Conservation (phyloP, 164 flowering plant species). For the Liquidambar formosana region DNA sequence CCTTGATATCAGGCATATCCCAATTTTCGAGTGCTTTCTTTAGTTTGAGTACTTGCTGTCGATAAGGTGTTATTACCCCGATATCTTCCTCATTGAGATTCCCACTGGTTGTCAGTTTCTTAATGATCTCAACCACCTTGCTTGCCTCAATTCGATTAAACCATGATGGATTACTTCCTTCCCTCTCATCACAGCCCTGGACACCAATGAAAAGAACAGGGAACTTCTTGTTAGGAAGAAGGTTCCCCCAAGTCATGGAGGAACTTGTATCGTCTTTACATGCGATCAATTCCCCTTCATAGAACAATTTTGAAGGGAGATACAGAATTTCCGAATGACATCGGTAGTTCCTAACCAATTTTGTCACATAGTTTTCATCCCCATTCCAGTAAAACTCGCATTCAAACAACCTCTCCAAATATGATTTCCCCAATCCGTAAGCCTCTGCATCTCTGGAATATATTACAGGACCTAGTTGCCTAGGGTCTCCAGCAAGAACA, state of each 20-base stretch:
- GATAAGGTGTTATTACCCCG: conserved; percentile 91
- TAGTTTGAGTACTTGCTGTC: conserved; percentile 83
- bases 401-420: conserved; percentile 74
- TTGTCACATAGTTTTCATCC: conserved; percentile 63
- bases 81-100: conserved; percentile 56
- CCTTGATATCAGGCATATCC: conserved; percentile 55
- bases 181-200: conserved; percentile 96
- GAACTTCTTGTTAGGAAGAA: conserved; percentile 70
- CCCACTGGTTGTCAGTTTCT: conserved; percentile 32
- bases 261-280: conserved; percentile 49
- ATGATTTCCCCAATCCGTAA: conserved; percentile 79
- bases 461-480: conserved; percentile 89
- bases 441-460: conserved; percentile 66
- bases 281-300: conserved; percentile 70
- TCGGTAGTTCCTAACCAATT: conserved; percentile 78
- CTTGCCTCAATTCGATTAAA: conserved; percentile 91
- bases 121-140: conserved; percentile 73
- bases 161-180: conserved; percentile 97
- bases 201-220: conserved; percentile 82
- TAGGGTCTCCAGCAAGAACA: conserved; percentile 94
- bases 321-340: conserved; percentile 71
- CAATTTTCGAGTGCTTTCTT: conserved; percentile 56
- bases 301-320: conserved; percentile 83
- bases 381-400: conserved; percentile 44
- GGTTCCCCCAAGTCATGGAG: conserved; percentile 27